These are phyloP conservation scores for Myxozyma geophila DNA, from an alignment of 805 yeast genomes.

Conservation along the genomic window DNA sequence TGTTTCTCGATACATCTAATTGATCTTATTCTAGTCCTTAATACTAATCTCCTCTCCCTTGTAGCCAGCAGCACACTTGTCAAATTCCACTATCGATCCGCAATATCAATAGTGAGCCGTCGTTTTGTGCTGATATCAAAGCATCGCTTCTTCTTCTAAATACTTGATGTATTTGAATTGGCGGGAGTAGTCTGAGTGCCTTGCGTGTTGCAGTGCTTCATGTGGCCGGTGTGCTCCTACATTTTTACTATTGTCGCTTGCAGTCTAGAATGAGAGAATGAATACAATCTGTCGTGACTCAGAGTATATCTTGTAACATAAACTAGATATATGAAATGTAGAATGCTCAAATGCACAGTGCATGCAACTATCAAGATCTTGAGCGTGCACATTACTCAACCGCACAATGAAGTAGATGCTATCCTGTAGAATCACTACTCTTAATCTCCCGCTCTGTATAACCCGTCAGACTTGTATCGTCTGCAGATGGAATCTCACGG, in stretches of 20 bases:
- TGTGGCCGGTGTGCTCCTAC: constrained; percentile 35
- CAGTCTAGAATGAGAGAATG: background rate
- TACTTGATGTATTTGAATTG: background rate
- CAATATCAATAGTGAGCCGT: constrained; percentile 35
- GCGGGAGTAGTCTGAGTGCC: constrained; percentile 33
- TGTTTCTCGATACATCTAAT: background rate
- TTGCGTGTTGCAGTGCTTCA: background rate
- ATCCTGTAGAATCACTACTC: too few relatives aligned
- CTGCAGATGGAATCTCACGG: constrained; percentile 31
- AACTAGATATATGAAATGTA: too few relatives aligned
- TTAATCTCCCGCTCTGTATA: constrained; percentile 34
- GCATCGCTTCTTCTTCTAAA: background rate
- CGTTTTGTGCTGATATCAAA: constrained; percentile 34
- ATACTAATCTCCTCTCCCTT: background rate
- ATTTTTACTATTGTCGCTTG: constrained; percentile 7
- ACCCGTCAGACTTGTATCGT: constrained; percentile 20
- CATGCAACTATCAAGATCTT: too few relatives aligned
- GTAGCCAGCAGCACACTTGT: constrained; percentile 36
- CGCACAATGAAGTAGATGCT: too few relatives aligned
- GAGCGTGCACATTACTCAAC: too few relatives aligned
- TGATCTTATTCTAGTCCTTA: background rate
- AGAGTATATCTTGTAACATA: too few relatives aligned
- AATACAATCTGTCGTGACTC: too few relatives aligned
- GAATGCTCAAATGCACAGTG: too few relatives aligned
- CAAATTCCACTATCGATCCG: constrained; percentile 32